phyloP scores from a whole-genome alignment of 1,139 yeast genomes.

The Geotrichum macrosporum region DNA sequence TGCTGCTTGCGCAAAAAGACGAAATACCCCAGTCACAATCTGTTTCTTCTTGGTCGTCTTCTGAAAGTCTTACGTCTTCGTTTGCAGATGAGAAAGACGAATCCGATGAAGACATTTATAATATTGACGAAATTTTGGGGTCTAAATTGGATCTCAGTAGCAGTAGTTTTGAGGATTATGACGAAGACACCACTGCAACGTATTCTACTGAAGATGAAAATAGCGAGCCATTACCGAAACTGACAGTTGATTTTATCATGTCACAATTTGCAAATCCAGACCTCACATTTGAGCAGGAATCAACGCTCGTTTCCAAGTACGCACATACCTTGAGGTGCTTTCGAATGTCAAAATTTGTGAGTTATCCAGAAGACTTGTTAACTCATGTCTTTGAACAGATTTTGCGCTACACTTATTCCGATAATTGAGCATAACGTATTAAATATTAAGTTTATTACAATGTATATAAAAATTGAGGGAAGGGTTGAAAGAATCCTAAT shows the following conservation, averaged over 20 bases:
- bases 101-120: slow-evolving; percentile 1
- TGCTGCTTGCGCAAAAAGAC: neutral
- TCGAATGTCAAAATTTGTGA: slow-evolving; percentile 15
- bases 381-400: slow-evolving; percentile 17
- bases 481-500: neutral
- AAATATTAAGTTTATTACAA: neutral
- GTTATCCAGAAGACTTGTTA: slow-evolving; percentile 12
- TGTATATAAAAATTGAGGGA: too few relatives aligned
- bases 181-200: neutral
- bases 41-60: neutral
- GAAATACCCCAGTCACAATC: neutral
- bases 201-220: neutral
- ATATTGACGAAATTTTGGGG: slow-evolving; percentile 7
- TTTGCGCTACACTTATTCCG: slow-evolving; percentile 10
- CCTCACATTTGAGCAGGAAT: slow-evolving; percentile 6
- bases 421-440: neutral
- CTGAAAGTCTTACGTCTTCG: neutral
- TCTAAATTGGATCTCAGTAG: neutral
- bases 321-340: slow-evolving; percentile 13
- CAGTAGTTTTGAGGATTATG: neutral
- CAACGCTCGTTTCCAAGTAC: slow-evolving; percentile 6
- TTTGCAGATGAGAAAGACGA: too few relatives aligned
- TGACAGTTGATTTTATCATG: slow-evolving; percentile 16
- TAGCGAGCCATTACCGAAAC: neutral
- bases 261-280: slow-evolving; percentile 15